Conservation (phyloP, 2,329 filamentous ascomycete genomes). For the Periconia sp. region DNA sequence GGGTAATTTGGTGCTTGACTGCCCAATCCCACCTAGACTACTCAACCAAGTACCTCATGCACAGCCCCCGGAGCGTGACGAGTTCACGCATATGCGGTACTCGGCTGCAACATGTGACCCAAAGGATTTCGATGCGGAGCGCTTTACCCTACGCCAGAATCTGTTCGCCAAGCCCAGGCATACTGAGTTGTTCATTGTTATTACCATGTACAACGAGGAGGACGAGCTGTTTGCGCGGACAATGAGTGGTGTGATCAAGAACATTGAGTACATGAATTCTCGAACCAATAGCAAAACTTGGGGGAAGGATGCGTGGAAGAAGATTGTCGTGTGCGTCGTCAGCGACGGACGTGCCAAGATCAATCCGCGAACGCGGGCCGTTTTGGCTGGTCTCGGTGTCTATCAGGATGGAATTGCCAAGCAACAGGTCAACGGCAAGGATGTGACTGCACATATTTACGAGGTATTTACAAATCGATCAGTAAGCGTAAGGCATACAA, state of each 20-base stretch:
- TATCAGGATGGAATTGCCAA: conserved; percentile 99
- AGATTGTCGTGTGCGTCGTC: conserved; percentile 97
- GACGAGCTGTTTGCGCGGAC: conserved; percentile 94
- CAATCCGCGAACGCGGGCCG: conserved; percentile 86
- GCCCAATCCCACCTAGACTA: conserved; percentile 87
- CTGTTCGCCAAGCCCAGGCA: conserved; percentile 91
- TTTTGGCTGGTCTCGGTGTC: conserved; percentile 90
- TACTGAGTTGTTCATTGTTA: conserved; percentile 93
- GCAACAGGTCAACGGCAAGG: conserved; percentile 95
- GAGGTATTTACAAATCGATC: conserved; percentile 49
- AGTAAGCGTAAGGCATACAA: conserved; percentile 4
- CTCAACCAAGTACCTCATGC: conserved; percentile 88
- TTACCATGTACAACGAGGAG: conserved; percentile 99
- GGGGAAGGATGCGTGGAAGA: conserved; percentile 99
- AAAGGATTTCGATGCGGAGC: conserved; percentile 81
- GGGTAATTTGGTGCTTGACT: conserved; percentile 95
- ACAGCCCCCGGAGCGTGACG: conserved; percentile 77
- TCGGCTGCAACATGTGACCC: conserved; percentile 95
- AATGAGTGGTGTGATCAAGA: conserved; percentile 97
- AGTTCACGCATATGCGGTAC: conserved; percentile 90
- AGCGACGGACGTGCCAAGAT: conserved; percentile 98
- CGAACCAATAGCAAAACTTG: conserved; percentile 93
- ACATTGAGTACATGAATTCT: conserved; percentile 97
- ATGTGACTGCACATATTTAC: conserved; percentile 97
- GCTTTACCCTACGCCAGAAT: conserved; percentile 89